Percentiles rank a stretch among this genome's conserved stretches.
Conservation (phyloP, 257 asterid genomes). For the Sherardia arvensis region DNA sequence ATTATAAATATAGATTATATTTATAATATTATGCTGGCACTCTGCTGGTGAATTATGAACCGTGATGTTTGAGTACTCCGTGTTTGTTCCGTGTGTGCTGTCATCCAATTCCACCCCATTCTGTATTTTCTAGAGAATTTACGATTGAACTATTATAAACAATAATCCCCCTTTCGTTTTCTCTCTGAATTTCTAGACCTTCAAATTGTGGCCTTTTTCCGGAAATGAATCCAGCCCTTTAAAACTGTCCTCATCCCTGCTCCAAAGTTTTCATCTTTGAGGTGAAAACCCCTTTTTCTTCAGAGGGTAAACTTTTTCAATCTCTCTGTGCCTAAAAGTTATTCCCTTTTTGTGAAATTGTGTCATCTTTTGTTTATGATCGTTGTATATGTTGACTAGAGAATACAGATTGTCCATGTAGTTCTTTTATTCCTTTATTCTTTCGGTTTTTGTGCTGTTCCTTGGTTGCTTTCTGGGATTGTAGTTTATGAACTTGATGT, state of each 20-base stretch:
- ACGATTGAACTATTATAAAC: background rate
- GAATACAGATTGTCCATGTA: too few relatives aligned
- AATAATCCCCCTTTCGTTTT: background rate
- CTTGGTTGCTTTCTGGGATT: too few relatives aligned
- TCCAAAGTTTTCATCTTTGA: background rate
- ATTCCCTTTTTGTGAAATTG: background rate
- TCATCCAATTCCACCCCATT: conserved; percentile 9
- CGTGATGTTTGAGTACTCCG: background rate
- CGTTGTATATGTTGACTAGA: too few relatives aligned
- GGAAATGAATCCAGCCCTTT: background rate
- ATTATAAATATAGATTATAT: too few relatives aligned
- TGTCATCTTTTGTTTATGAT: background rate
- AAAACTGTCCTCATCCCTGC: background rate
- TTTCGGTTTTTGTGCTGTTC: too few relatives aligned
- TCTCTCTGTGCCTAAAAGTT: background rate
- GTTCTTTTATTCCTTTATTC: too few relatives aligned
- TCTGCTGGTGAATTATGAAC: background rate
- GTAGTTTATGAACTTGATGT: background rate
- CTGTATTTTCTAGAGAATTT: background rate
- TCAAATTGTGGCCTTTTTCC: background rate
- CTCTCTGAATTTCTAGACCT: background rate
- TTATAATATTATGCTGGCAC: background rate
- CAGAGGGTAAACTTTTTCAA: conserved; percentile 12
- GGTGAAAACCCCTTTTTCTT: conserved; percentile 7
- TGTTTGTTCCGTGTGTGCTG: conserved; percentile 15